These are phyloP conservation scores for Zymoseptoria brevis DNA, from an alignment of 2,329 filamentous ascomycete species.

Conservation along the genomic window DNA sequence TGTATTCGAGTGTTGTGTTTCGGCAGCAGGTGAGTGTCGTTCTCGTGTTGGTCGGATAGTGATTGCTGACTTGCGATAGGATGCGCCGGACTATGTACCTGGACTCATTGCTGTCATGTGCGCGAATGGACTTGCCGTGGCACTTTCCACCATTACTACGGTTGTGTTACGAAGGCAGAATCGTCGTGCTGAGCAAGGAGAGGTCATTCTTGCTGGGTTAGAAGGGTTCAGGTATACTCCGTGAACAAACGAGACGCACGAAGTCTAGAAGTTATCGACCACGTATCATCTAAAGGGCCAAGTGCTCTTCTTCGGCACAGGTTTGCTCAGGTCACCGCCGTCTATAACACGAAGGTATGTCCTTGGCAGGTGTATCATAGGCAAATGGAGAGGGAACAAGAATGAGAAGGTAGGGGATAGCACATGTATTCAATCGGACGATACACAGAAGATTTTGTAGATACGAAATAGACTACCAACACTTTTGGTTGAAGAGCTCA, in stretches of 20 bases:
- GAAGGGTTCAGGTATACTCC: constrained; percentile 18
- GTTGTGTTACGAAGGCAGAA: constrained; percentile 31
- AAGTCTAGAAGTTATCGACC: no score
- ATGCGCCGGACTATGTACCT: constrained; percentile 8
- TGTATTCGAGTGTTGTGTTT: constrained; percentile 12
- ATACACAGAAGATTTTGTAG: no score
- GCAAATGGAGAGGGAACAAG: background rate
- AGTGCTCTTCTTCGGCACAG: no score
- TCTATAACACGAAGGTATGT: no score
- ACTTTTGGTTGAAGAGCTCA: no score
- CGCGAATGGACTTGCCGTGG: constrained; percentile 26
- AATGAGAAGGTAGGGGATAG: background rate
- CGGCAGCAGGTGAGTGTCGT: constrained; percentile 7
- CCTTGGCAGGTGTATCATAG: no score
- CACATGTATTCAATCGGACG: no score
- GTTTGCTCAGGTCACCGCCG: no score
- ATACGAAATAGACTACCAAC: no score
- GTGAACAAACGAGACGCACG: background rate
- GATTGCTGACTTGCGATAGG: background rate
- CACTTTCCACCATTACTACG: constrained; percentile 29
- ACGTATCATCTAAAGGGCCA: no score
- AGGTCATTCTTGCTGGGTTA: constrained; percentile 31
- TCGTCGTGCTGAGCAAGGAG: constrained; percentile 32
- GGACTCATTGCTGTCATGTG: constrained; percentile 8
- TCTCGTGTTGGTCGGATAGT: no score